Base-by-base conservation (phyloP, 176 grass and related monocot genomes). In the Aegilops umbellulata region DNA sequence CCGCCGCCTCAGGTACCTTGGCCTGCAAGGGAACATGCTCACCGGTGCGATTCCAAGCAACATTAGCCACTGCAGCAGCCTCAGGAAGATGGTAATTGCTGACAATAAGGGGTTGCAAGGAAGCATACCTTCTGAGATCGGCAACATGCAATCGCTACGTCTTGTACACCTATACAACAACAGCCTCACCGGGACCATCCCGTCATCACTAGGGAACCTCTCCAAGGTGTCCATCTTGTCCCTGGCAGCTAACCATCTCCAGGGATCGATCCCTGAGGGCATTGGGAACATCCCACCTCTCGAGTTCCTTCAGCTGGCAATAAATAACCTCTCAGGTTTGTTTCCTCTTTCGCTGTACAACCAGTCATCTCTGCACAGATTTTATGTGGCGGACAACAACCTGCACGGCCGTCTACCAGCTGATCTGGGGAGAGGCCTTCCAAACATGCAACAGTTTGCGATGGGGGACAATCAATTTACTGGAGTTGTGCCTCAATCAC, bases 1-100 rank as follows among this genome's bases (percentile, higher is more conserved):
- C 35, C 6, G 19, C 1, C 38, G 39, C 7, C 82, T 76, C 20
- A 2, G 8, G 12, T 6, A 10, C 36, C 11, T 84, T 51, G 12
- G 29, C 60, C 25, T 84, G 20, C 42, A 4, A 9, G 1, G 22
- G 1, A 84, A 84, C 2, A 24, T 49, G 69, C 22, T 76, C 58
- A 76, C 71, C 0, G 71, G 82, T 5, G 4, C 3, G 4, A 85
- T 85, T n/a, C 73, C 83, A 4, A 67, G 73, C 41, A 85, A 85
- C 60, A 77, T 85, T 0, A 85, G 73, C 83, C 41, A 6, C 60
- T 55, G 83, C 60, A 77, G 11, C 63, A 60, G 47, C 75, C 84
- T 86, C 16, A 38, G 64, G 24, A 11, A 0, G 1, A 77, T 77
- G 27, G 0, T 0, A 5, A 85, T 77, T 17, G 2, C 12, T 4